Evolutionary conservation across 129 eudicot genomes (phyloP), one percentile per base, ranked within the genome.

Genomic region (Flaveria robusta): DNA sequence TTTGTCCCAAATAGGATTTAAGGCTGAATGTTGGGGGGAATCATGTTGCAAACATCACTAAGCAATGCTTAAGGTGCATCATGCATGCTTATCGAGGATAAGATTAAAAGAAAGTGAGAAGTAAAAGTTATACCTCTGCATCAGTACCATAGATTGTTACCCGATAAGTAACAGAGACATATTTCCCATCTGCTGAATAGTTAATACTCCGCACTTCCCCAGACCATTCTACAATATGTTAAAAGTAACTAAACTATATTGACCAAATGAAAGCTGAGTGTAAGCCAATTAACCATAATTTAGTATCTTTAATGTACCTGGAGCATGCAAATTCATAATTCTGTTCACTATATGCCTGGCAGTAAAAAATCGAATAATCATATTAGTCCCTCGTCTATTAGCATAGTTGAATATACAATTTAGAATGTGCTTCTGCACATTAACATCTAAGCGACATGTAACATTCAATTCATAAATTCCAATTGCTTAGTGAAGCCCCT

Each of bases 291-390:
- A 68, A 42, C 37, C 10, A 26, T 7, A 72, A 71, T 43, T 55
- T 8, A 55, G 29, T 2, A 78, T 58, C 54, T 60, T 49, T 77
- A 39, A 29, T 68, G 60, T 87, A 94, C 98, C 98, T 84, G 98
- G 91, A 77, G 97, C 98, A 76, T 94, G 96, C 78, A 93, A 81
- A 81, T 93, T 93, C 97, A 93, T 79, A 82, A 94, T 94, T 63
- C 98, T 80, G 70, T 94, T 94, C 71, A 87, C 96, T 23, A 88
- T 73, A 83, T 94, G 97, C 98, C 98, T 94, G 85, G 52, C 15
- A 64, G 66, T 18, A 6, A 59, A 70, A 54, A 79, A 45, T 16
- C 49, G 19, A 13, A 63, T 55, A 23, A 47, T 47, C 74, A 70
- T 67, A 74, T 72, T 23, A 77, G 71, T 45, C 72, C 13, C 10